Percentiles rank a stretch among this genome's conserved stretches.
phyloP scores from a whole-genome alignment of 306 rosid species.

The Alnus glutinosa region DNA sequence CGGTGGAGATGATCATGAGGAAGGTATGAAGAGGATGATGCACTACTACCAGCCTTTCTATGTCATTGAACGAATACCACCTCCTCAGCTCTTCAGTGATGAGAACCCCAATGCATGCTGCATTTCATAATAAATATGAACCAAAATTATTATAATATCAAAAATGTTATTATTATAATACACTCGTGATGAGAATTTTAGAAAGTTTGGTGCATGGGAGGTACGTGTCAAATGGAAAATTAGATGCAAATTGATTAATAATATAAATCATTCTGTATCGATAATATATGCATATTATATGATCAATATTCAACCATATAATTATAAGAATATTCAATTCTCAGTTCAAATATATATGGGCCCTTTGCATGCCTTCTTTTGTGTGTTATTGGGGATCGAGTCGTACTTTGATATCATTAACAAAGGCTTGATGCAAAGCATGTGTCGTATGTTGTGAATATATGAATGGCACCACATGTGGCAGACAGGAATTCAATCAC shows the following conservation, averaged over 20 bases:
- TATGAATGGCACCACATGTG: background rate
- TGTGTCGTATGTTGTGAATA: background rate
- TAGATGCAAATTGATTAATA: slow-evolving; percentile 23
- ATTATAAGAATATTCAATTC: background rate
- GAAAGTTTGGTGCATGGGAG: slow-evolving; percentile 35
- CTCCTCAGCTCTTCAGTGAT: slow-evolving; percentile 93
- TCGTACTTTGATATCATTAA: background rate
- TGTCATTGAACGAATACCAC: slow-evolving; percentile 68
- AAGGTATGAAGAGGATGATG: slow-evolving; percentile 79
- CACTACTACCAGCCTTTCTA: slow-evolving; percentile 68
- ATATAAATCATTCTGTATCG: slow-evolving; percentile 35
- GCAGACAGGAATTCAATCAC: background rate
- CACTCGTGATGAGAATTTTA: too few species aligned
- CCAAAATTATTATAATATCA: background rate
- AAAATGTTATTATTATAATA: background rate
- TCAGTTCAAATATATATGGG: background rate
- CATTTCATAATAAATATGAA: slow-evolving; percentile 46
- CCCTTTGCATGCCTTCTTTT: background rate
- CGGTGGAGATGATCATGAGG: slow-evolving; percentile 47
- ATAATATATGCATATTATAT: background rate
- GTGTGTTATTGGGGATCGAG: background rate
- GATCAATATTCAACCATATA: background rate
- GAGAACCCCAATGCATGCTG: slow-evolving; percentile 95
- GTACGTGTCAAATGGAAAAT: slow-evolving; percentile 21
- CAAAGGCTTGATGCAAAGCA: background rate